These are phyloP conservation scores for Avicennia marina DNA, from an alignment of 257 asterid species.

Conservation along the genomic window DNA sequence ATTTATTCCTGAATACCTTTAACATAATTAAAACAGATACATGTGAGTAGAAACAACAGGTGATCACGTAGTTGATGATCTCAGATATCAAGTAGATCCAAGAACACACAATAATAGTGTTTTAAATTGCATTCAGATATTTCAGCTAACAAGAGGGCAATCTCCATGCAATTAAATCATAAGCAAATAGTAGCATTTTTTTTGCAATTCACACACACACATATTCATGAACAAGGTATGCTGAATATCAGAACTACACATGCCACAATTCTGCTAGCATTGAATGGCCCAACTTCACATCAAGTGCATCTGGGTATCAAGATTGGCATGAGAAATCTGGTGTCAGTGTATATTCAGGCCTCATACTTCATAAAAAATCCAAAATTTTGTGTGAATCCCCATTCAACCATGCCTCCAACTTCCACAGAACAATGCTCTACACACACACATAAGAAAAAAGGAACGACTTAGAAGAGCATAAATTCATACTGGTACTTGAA, in stretches of 20 bases:
- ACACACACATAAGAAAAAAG: constrained; percentile 7
- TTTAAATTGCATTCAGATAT: too few species aligned
- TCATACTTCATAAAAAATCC: constrained; percentile 9
- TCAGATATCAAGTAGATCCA: constrained; percentile 14
- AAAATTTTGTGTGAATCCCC: constrained; percentile 6
- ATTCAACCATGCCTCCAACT: constrained; percentile 8
- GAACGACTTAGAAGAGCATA: constrained; percentile 18
- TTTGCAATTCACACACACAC: too few species aligned
- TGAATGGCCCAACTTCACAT: not conserved
- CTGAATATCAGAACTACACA: not conserved
- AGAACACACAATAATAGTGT: too few species aligned
- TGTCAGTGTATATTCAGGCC: constrained; percentile 15
- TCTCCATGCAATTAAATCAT: too few species aligned
- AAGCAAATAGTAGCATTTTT: too few species aligned
- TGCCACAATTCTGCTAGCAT: constrained; percentile 8
- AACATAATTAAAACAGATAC: constrained; percentile 22
- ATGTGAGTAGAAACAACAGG: constrained; percentile 5
- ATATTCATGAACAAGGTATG: not conserved
- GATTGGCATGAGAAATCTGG: constrained; percentile 1
- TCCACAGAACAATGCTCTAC: constrained; percentile 9
- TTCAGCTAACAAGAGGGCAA: too few species aligned
- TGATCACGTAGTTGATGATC: constrained; percentile 12
- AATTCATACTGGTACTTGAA: constrained; percentile 78
- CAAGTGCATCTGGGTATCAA: not conserved
- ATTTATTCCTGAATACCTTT: constrained; percentile 81